A percentile compares a stretch with the other conserved stretches of the same genome.
phyloP scores from a whole-genome alignment of 2,329 filamentous ascomycete genomes.

The Parafenestella ontariensis region DNA sequence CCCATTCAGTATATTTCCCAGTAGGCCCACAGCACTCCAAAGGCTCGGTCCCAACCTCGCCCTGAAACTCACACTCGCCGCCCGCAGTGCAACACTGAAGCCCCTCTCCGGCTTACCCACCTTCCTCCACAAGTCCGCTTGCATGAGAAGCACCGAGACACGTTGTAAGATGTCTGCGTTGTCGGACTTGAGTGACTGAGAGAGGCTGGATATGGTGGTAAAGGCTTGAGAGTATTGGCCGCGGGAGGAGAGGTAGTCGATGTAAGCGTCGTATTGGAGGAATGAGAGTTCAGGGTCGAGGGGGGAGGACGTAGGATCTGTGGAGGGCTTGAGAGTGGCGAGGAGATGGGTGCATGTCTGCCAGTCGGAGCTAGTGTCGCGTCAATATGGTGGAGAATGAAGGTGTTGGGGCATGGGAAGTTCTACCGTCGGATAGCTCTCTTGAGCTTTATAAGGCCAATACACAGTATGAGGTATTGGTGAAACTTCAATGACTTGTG shows the following conservation, averaged over 20 bases:
- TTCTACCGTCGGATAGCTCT: constrained; percentile 63
- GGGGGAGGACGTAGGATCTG: constrained; percentile 47
- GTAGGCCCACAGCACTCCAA: constrained; percentile 73
- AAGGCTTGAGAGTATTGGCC: constrained; percentile 63
- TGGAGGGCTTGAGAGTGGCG: constrained; percentile 60
- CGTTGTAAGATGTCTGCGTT: constrained; percentile 71
- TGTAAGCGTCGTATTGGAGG: constrained; percentile 65
- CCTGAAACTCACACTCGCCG: constrained; percentile 75
- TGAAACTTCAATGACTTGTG: constrained; percentile 78
- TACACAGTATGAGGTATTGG: constrained; percentile 74
- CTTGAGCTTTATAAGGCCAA: constrained; percentile 70
- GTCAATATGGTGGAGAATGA: constrained; percentile 16
- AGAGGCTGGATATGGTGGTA: constrained; percentile 60
- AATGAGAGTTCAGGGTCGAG: constrained; percentile 66
- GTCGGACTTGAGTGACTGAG: constrained; percentile 59
- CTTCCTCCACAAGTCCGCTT: constrained; percentile 72
- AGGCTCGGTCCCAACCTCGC: constrained; percentile 72
- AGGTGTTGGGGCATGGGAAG: not conserved
- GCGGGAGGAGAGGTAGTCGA: constrained; percentile 65
- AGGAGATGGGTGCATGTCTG: constrained; percentile 64
- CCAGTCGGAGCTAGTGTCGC: constrained; percentile 57
- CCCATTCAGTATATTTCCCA: constrained; percentile 73
- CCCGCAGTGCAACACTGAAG: constrained; percentile 78
- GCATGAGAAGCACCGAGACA: constrained; percentile 74
- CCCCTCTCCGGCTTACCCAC: constrained; percentile 74